Evolutionary conservation across 305 asterid species (phyloP), one percentile per base, ranked within the genome.

Genomic region (Nicotiana rustica): DNA sequence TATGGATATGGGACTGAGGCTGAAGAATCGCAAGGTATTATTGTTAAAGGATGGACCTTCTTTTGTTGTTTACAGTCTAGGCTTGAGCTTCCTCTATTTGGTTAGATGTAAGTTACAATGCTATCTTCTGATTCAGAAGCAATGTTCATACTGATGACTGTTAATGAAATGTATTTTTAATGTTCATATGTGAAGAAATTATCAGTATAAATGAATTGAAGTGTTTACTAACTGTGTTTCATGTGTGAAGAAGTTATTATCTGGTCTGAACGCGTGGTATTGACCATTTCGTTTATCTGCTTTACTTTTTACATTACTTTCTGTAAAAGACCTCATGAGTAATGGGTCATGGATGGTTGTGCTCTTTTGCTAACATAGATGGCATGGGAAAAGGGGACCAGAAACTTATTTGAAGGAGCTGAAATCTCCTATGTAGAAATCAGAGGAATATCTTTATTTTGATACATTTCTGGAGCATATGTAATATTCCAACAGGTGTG

Each of bases 1-100:
- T 67, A 91, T 94, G 98, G 97, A 94, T 89, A 96, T 94, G 99
- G 99, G 99, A 81, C 94, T 96, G 82, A 96, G 92, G 92, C 90
- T 96, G 86, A 96, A 94, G 88, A 96, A 96, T 89, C 98, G 98
- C 84, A 96, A 94, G 98, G 99, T 94, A 91, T 84, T 67, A 31
- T 59, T 31, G 65, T 75, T 52, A 8, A 25, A 21, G 79, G 64
- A 49, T 14, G 64, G 19, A 6, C 25, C 41, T 75, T 25, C 64
- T 6, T 75, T 25, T 15, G 25, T 44, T 19, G 41, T 73, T 71
- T 44, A 47, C 17, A 21, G 61, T 29, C 33, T 75, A 49, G n/a
- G 4, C 0, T 21, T 14, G 79, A 36, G 38, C 64, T 49, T 73
- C 64, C 79, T 73, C 41, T 41, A 47, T 13, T 71, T 71, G 38